Percentiles rank a stretch among this genome's conserved stretches.
These are phyloP conservation scores for Amanita molliuscula DNA, from an alignment of 768 basidiomycete species.

Conservation along the genomic window DNA sequence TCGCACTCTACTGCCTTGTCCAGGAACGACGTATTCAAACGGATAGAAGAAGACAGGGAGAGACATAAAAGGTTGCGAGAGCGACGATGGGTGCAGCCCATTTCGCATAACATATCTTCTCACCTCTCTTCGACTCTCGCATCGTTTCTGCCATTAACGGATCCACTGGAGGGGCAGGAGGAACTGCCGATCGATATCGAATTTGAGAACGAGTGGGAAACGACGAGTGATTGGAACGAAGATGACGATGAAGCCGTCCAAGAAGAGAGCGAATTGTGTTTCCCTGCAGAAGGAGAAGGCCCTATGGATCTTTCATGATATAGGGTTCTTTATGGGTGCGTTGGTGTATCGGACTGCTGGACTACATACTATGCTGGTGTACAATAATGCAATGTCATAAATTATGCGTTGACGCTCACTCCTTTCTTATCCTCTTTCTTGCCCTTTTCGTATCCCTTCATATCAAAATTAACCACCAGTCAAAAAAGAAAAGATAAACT, in stretches of 20 bases:
- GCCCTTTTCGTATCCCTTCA: slow-evolving; percentile 39
- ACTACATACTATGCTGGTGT: background rate
- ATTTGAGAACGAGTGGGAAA: slow-evolving; percentile 86
- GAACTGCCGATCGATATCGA: slow-evolving; percentile 68
- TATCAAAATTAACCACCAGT: background rate
- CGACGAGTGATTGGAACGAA: slow-evolving; percentile 86
- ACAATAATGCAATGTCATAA: slow-evolving; percentile 1
- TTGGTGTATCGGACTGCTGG: background rate
- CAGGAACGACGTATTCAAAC: slow-evolving; percentile 64
- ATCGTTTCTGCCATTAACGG: slow-evolving; percentile 50
- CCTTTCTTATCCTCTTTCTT: slow-evolving; percentile 34
- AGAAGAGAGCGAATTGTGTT: slow-evolving; percentile 67
- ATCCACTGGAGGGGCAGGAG: slow-evolving; percentile 40
- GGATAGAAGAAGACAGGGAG: slow-evolving; percentile 89
- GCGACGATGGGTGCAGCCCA: slow-evolving; percentile 83
- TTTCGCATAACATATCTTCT: slow-evolving; percentile 37
- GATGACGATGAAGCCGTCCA: slow-evolving; percentile 69
- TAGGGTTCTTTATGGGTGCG: background rate
- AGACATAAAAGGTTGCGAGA: slow-evolving; percentile 88
- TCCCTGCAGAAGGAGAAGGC: slow-evolving; percentile 37
- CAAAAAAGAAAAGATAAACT: slow-evolving; percentile 18
- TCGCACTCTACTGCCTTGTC: slow-evolving; percentile 29
- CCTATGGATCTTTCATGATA: slow-evolving; percentile 31
- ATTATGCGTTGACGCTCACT: slow-evolving; percentile 11
- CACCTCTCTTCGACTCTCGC: slow-evolving; percentile 36